Evolutionary conservation across 768 basidiomycete species (phyloP).

Genomic region (Suillus spraguei): DNA sequence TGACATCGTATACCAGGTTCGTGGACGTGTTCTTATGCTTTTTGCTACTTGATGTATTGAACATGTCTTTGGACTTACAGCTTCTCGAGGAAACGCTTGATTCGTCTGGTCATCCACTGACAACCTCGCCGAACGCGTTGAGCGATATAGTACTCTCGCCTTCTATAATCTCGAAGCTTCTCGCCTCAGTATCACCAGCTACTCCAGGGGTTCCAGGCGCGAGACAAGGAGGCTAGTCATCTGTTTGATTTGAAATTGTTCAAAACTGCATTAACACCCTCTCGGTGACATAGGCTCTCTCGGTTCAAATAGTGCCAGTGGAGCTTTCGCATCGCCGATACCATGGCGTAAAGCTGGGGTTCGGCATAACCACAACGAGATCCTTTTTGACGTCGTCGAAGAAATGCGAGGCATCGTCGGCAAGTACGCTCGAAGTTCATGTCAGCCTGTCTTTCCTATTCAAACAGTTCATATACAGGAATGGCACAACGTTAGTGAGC

Average conservation of each 20-base stretch:
- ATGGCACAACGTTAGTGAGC: slow-evolving; percentile 66
- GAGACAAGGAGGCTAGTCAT: slow-evolving; percentile 30
- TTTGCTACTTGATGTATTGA: not conserved
- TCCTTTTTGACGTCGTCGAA: slow-evolving; percentile 91
- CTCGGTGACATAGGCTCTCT: slow-evolving; percentile 22
- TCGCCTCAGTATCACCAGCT: slow-evolving; percentile 39
- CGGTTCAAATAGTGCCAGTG: slow-evolving; percentile 42
- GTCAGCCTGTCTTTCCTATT: not conserved
- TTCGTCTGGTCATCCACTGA: slow-evolving; percentile 88
- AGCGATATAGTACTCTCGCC: slow-evolving; percentile 94
- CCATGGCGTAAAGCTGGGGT: slow-evolving; percentile 91
- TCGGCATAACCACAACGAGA: slow-evolving; percentile 85
- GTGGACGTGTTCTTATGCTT: slow-evolving; percentile 23
- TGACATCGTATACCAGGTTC: slow-evolving; percentile 91
- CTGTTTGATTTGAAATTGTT: not conserved
- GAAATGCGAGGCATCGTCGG: slow-evolving; percentile 58
- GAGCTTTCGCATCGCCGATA: slow-evolving; percentile 83
- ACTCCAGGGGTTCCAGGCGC: slow-evolving; percentile 25
- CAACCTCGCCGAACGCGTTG: slow-evolving; percentile 86
- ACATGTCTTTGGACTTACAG: slow-evolving; percentile 38
- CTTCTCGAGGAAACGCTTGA: slow-evolving; percentile 96
- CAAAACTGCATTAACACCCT: not conserved
- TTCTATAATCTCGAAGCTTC: slow-evolving; percentile 75
- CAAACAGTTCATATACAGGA: slow-evolving; percentile 42
- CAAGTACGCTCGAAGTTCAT: slow-evolving; percentile 23